Percentiles rank a stretch among this genome's conserved stretches.
Evolutionary conservation across 2,329 filamentous ascomycete species (phyloP).

Genomic region (Tolypocladium sp.): DNA sequence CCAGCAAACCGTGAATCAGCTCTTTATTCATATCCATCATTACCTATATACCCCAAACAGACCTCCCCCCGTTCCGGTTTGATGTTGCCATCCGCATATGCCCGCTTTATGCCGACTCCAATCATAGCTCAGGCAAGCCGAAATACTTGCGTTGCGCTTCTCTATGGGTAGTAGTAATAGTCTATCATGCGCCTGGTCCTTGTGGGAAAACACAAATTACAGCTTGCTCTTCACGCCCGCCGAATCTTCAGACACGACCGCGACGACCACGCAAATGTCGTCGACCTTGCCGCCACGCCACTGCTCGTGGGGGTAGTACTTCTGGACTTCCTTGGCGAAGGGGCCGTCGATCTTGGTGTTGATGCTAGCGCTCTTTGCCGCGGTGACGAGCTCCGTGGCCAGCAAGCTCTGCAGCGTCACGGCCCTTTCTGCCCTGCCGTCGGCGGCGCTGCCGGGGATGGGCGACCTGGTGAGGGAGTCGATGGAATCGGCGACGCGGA

Average conservation of each 20-base stretch:
- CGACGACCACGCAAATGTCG: slow-evolving; percentile 83
- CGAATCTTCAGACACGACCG: slow-evolving; percentile 61
- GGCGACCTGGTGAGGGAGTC: slow-evolving; percentile 27
- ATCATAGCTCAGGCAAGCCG: background rate
- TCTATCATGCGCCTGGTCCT: background rate
- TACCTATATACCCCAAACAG: background rate
- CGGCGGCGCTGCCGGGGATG: slow-evolving; percentile 11
- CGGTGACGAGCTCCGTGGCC: slow-evolving; percentile 68
- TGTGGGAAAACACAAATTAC: slow-evolving; percentile 7
- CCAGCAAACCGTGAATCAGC: no score
- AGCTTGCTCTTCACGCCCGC: slow-evolving; percentile 21
- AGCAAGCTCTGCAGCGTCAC: slow-evolving; percentile 66
- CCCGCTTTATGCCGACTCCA: background rate
- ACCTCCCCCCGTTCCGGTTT: background rate
- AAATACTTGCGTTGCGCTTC: background rate
- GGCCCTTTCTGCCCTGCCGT: slow-evolving; percentile 14
- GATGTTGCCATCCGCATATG: background rate
- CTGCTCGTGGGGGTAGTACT: slow-evolving; percentile 73
- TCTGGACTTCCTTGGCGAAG: slow-evolving; percentile 90
- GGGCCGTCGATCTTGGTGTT: slow-evolving; percentile 79
- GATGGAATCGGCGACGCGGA: slow-evolving; percentile 55
- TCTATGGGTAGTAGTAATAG: background rate
- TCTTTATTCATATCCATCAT: background rate
- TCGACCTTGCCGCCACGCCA: slow-evolving; percentile 93
- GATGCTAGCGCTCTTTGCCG: slow-evolving; percentile 77